Base-by-base conservation (phyloP, 108 stramenopile species). In the Cyclotella atomus region DNA sequence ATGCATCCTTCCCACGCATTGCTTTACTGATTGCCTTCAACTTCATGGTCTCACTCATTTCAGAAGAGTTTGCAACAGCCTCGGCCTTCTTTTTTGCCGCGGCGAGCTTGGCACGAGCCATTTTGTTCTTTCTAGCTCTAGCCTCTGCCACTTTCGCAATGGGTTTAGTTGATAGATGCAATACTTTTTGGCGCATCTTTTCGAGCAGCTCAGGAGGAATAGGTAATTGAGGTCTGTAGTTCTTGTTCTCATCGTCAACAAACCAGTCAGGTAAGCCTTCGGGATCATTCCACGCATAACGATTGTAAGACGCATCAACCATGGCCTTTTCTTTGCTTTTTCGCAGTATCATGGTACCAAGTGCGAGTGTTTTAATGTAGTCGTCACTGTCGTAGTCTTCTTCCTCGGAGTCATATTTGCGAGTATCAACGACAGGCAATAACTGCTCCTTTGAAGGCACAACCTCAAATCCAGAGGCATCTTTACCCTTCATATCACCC, bases 91-190 rank as follows among this genome's bases (percentile, higher is more conserved):
- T 96, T 83, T 98, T 98, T 36, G 98, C 98, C 20, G 94, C 89
- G 16, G 88, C 84, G 23, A 98, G 82, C 59, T 96, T 94, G 29
- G 70, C 52, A 35, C 86, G 81, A 12, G 95, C 97, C 65, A 93
- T 82, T 70, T 88, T 90, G 46, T 77, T 86, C 88, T 99, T 99
- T 38, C 99, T 79, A 2, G 97, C 97, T 21, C 98, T 87, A 5
- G 99, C 99, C 81, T 99, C 99, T 16, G 98, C 98, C 19, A 99
- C 99, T 83, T 99, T 99, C 28, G 95, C 91, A 65, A 99, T 99
- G 25, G 97, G 98, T 68, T 94, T 97, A 7, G 88, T 83, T 1
- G 97, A 85, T 23, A 98, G 54, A 19, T 86, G 89, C 59, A 95
- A 41, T 73, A 95, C 91, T 66, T 91, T 94, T 28, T 83, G 87